A percentile compares a stretch with the other conserved stretches of the same genome.
Conservation (phyloP, 2,329 filamentous ascomycete species). For the Aspergillus proliferans region DNA sequence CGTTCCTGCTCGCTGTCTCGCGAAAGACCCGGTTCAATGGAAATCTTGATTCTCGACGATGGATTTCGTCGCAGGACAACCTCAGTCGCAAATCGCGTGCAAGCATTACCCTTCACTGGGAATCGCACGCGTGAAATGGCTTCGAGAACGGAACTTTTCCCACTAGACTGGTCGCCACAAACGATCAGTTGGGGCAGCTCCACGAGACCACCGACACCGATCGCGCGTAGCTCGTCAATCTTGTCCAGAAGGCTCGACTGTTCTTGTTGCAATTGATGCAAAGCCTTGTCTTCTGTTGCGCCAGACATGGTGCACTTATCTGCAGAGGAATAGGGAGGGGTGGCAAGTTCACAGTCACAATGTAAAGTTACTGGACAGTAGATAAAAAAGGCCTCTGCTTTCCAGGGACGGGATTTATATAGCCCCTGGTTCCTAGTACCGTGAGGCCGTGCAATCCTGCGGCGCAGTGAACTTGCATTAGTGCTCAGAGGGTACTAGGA, state of each 20-base stretch:
- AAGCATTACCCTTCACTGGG: conserved; percentile 54
- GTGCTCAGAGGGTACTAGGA: no score
- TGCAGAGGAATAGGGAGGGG: no score
- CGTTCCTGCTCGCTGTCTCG: conserved; percentile 13
- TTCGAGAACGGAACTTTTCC: conserved; percentile 57
- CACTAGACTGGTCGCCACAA: conserved; percentile 58
- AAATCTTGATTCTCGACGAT: conserved; percentile 12
- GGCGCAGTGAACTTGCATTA: no score
- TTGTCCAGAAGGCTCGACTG: conserved; percentile 54
- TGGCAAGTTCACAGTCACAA: no score
- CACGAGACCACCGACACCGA: conserved; percentile 45
- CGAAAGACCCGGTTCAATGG: conserved; percentile 36
- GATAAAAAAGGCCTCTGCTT: no score
- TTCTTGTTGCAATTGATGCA: conserved; percentile 32
- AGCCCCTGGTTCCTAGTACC: no score
- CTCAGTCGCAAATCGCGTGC: conserved; percentile 58
- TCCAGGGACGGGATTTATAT: no score
- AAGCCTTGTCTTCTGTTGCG: neutral
- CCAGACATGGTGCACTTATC: no score
- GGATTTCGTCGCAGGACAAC: conserved; percentile 44
- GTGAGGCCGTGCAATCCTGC: no score
- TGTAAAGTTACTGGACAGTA: no score
- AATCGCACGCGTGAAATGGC: conserved; percentile 59
- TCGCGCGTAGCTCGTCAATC: conserved; percentile 50
- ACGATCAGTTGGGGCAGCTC: conserved; percentile 58